Evolutionary conservation across 2,329 filamentous ascomycete species (phyloP), one percentile per base, ranked within the genome.

Genomic region (Pseudomassariella vexata): DNA sequence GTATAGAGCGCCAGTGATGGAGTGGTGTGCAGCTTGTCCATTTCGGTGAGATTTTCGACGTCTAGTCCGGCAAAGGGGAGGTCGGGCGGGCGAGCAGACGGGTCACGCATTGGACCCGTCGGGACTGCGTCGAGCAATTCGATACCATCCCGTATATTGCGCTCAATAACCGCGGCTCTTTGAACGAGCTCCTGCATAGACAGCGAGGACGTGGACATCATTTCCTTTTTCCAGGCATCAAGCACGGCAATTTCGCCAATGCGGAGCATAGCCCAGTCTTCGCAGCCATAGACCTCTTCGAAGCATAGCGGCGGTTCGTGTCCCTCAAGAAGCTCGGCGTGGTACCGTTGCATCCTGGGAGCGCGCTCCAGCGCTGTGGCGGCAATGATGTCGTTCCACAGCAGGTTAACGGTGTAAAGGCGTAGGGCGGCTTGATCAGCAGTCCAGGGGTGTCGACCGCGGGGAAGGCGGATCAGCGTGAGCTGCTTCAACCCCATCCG

Each of bases 251-350:
- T 66, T 14, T 74, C 65, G 9, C 66, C 68, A 25, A 82, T 63
- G n/a, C 65, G 55, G 27, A 70, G 53, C 27, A 80, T 42, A 1
- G 66, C 65, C 70, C 72, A 75, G 48, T 78, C 79, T 26, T 72
- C 57, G 37, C 73, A 62, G 2, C 76, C 76, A 24, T 73, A 52
- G 29, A 74, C 66, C 19, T 68, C 63, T 29, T 70, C 65, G 34
- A 79, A 57, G 30, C 58, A 56, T 23, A 69, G 50, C 1, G 50
- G 53, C 1, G 48, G 56, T 9, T 51, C 47, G 6, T 56, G 52
- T n/a, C 42, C 39, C 21, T 41, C 19, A 15, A 72, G 59, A 17
- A 66, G 46, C 21, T 44, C 37, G 25, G 46, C 44, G 40, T 68
- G 66, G 42, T 66, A 68, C 28, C 46, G 43, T 16, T 53, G 49